A percentile compares a stretch with the other conserved stretches of the same genome.
These are phyloP conservation scores for Aspergillus quadrilineatus DNA, from an alignment of 2,329 filamentous ascomycete species.

Conservation along the genomic window DNA sequence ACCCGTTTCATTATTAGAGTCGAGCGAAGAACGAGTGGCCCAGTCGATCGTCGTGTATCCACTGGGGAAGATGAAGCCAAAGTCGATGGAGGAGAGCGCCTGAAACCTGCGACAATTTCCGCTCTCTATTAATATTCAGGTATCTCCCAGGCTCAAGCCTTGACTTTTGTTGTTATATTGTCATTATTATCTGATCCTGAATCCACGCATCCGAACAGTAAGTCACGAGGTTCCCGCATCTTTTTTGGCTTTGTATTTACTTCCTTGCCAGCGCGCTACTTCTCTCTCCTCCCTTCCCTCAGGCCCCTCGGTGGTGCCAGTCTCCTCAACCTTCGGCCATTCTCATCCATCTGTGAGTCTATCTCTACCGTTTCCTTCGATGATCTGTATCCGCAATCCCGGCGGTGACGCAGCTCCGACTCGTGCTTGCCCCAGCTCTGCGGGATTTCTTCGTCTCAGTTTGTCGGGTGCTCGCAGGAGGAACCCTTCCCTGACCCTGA, in stretches of 20 bases:
- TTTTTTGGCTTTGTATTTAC: constrained; percentile 2
- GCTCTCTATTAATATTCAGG: constrained; percentile 10
- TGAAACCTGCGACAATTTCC: constrained; percentile 10
- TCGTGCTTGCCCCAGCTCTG: constrained; percentile 1
- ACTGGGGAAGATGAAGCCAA: not conserved
- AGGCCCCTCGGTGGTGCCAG: constrained; percentile 4
- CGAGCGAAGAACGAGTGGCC: constrained; percentile 1
- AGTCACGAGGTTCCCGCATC: not conserved
- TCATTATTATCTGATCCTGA: not conserved
- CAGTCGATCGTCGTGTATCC: constrained; percentile 9
- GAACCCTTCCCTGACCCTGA: not conserved
- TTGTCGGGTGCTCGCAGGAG: constrained; percentile 1
- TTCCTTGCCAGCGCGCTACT: not conserved
- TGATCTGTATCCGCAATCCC: constrained; percentile 2
- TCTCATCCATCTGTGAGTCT: not conserved
- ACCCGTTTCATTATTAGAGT: constrained; percentile 1
- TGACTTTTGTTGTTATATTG: not conserved
- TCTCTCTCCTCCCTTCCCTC: not conserved
- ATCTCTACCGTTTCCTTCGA: not conserved
- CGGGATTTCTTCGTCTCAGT: not conserved
- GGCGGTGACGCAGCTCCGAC: constrained; percentile 15
- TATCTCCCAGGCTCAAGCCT: not conserved
- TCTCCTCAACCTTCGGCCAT: not conserved
- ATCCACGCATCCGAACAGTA: not conserved
- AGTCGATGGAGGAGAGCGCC: not conserved